phyloP scores from a whole-genome alignment of 2,329 filamentous ascomycete genomes.

The Diaporthe vaccinii region DNA sequence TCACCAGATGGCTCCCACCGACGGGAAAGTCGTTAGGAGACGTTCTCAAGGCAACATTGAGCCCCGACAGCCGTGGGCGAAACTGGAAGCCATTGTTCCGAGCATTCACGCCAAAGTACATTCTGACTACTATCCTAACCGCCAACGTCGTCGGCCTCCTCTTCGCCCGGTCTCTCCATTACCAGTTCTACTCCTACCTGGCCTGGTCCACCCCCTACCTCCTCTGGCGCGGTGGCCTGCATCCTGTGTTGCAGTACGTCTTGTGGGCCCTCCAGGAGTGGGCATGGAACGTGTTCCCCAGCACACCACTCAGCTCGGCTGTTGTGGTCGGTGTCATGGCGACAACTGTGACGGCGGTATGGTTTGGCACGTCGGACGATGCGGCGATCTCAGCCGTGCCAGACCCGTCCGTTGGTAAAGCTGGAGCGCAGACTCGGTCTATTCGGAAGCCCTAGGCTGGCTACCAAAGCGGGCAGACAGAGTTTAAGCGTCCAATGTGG shows the following conservation, averaged over 20 bases:
- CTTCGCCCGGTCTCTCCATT: slow-evolving; percentile 90
- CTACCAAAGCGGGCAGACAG: slow-evolving; percentile 41
- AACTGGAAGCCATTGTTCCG: slow-evolving; percentile 38
- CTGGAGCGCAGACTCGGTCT: not conserved
- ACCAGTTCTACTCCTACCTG: slow-evolving; percentile 95
- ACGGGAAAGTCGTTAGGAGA: slow-evolving; percentile 69
- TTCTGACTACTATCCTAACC: slow-evolving; percentile 82
- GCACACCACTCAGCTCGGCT: slow-evolving; percentile 68
- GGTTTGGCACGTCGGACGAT: slow-evolving; percentile 67
- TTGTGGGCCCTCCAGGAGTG: slow-evolving; percentile 87
- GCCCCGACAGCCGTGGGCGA: slow-evolving; percentile 54
- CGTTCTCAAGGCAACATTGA: slow-evolving; percentile 63
- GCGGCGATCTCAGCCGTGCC: not conserved
- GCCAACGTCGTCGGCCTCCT: slow-evolving; percentile 85
- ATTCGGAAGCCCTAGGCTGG: slow-evolving; percentile 4
- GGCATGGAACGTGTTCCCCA: slow-evolving; percentile 97
- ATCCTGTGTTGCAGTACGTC: slow-evolving; percentile 75
- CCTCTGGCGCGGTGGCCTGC: slow-evolving; percentile 82
- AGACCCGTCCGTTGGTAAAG: not conserved
- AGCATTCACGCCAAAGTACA: slow-evolving; percentile 71
- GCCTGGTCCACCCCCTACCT: slow-evolving; percentile 91
- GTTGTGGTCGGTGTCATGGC: slow-evolving; percentile 80
- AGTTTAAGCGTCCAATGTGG: slow-evolving; percentile 5
- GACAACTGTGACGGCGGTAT: slow-evolving; percentile 73
- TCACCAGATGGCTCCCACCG: slow-evolving; percentile 80